Conservation (phyloP, 2,329 filamentous ascomycete genomes). For the Grosmannia clavigera region DNA sequence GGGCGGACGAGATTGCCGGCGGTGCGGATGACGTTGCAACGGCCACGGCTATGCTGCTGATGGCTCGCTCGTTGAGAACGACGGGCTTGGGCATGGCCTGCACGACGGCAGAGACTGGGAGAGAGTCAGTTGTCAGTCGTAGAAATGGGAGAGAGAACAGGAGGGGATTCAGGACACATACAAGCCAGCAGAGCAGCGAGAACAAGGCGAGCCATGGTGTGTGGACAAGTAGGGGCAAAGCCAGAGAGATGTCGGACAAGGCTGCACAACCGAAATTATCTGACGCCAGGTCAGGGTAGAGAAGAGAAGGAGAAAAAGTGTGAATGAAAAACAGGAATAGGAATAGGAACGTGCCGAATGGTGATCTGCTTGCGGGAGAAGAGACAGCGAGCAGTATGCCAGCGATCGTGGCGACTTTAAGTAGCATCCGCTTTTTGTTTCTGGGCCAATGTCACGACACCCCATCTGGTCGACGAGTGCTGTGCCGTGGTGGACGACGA, state of each 20-base stretch:
- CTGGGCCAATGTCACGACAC: too few species aligned
- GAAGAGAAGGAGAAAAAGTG: neutral
- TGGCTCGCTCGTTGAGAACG: neutral
- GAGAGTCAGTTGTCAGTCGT: neutral
- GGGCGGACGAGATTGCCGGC: neutral
- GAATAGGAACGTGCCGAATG: neutral
- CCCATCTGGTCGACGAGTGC: too few species aligned
- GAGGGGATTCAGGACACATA: neutral
- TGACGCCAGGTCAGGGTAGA: neutral
- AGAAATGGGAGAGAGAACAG: neutral
- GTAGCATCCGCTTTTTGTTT: too few species aligned
- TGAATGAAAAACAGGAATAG: neutral
- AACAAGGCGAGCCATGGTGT: neutral
- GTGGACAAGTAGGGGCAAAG: too few species aligned
- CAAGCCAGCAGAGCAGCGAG: constrained; percentile 7
- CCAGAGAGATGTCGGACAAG: neutral
- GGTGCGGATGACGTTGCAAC: constrained; percentile 9
- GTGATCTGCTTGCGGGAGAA: neutral
- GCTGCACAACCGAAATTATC: neutral
- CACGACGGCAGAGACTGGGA: constrained; percentile 8
- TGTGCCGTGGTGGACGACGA: too few species aligned
- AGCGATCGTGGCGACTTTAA: neutral
- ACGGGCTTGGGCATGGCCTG: constrained; percentile 12
- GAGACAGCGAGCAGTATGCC: neutral
- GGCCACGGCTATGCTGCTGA: constrained; percentile 9